These are phyloP conservation scores for Ophiostoma sp. DNA, from an alignment of 2,329 filamentous ascomycete species.

Conservation along the genomic window DNA sequence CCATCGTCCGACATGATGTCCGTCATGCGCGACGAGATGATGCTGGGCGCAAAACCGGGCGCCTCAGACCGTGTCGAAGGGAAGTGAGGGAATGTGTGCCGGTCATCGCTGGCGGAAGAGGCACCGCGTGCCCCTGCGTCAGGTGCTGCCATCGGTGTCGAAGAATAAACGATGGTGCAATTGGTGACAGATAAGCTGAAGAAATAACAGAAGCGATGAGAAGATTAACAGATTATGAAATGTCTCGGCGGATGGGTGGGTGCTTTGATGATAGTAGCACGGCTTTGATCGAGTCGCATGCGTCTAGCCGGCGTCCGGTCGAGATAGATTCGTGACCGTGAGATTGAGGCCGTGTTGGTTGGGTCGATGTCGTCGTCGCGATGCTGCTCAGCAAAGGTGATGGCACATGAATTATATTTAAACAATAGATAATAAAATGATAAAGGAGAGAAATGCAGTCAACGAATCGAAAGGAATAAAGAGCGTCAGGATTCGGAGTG, in stretches of 20 bases:
- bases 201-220: background rate
- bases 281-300: background rate
- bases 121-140: conserved; percentile 36
- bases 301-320: background rate
- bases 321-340: background rate
- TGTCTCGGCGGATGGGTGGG: background rate
- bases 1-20: conserved; percentile 57
- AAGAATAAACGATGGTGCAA: background rate
- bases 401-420: background rate
- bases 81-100: conserved; percentile 41
- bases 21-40: conserved; percentile 69
- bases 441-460: background rate
- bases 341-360: background rate
- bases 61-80: conserved; percentile 42
- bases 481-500: background rate
- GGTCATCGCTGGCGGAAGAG: conserved; percentile 32
- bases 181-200: background rate
- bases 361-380: conserved; percentile 6
- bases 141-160: conserved; percentile 29
- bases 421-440: background rate
- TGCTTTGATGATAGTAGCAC: background rate
- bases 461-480: conserved; percentile 4
- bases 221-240: background rate
- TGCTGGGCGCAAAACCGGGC: conserved; percentile 46
- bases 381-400: background rate